Conservation (phyloP, 768 basidiomycete species). For the Roridomyces roridus region DNA sequence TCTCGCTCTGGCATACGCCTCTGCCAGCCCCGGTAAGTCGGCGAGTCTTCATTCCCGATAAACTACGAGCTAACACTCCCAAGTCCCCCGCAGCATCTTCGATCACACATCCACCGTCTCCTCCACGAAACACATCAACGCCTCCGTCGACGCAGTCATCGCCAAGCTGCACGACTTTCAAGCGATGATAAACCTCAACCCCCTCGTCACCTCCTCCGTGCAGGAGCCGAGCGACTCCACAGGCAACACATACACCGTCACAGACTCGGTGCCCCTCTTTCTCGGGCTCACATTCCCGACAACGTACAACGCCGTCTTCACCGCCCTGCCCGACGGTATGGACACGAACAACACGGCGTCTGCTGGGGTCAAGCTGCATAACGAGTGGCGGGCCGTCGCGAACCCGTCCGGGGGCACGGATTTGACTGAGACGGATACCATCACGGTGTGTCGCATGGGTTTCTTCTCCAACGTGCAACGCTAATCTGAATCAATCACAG, state of each 20-base stretch:
- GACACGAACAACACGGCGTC: slow-evolving; percentile 18
- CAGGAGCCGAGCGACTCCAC: slow-evolving; percentile 12
- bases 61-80: neutral
- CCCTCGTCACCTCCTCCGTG: slow-evolving; percentile 18
- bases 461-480: neutral
- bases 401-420: slow-evolving; percentile 19
- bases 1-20: slow-evolving; percentile 11
- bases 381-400: slow-evolving; percentile 25
- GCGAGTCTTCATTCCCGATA: neutral
- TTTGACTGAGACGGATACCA: slow-evolving; percentile 25
- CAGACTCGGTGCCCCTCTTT: slow-evolving; percentile 19
- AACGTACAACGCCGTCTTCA: slow-evolving; percentile 21
- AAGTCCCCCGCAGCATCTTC: slow-evolving; percentile 12
- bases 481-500: slow-evolving; percentile 3
- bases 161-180: slow-evolving; percentile 23
- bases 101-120: slow-evolving; percentile 20
- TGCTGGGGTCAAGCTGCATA: slow-evolving; percentile 22
- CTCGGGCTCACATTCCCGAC: slow-evolving; percentile 20
- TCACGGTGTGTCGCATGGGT: slow-evolving; percentile 6
- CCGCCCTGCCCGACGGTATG: slow-evolving; percentile 17
- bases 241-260: slow-evolving; percentile 13
- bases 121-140: slow-evolving; percentile 25
- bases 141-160: slow-evolving; percentile 18
- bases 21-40: slow-evolving; percentile 9
- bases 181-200: slow-evolving; percentile 24